Base-by-base conservation (phyloP, 192 early-diverging fungal genomes). In the Podila verticillata region DNA sequence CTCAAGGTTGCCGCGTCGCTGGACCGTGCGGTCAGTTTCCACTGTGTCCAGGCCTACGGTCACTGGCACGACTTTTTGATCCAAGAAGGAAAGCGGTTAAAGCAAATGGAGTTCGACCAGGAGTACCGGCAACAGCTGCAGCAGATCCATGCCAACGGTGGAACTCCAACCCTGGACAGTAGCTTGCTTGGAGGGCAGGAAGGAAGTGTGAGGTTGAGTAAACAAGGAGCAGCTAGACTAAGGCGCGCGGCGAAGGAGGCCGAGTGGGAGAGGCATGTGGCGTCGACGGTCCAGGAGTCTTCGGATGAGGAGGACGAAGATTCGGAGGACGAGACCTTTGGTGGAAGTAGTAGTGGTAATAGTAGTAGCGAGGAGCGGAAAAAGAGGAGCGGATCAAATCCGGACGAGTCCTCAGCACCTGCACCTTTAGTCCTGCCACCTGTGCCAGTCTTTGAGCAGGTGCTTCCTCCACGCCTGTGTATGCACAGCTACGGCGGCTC, bases 401-500 rank as follows among this genome's bases (percentile, higher is more conserved):
- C 28, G 63, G 44, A 22, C 57, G 13, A 24, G 7, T 13, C 9
- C 48, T 48, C 51, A 32, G 28, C 84, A 66, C 69, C 68, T 1
- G 12, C 48, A 29, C 17, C 24, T 4, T 6, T 28, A 3, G 24
- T 56, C 13, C 30, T 60, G 51, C 31, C 68, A 47, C 60, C 19
- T 4, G 39, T 29, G 12, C 75, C 75, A 1, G 5, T 13, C 4
- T 72, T 48, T 13, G 77, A 80, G 31, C 6, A 51, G 0, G 69
- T 80, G 7, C 75, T 91, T 24, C 91, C 92, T 13, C 91, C 93
- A 2, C 84, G 89, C 29, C 87, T 98, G 54, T 95, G 93, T 78
- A 83, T 96, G 61, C 96, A 98, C 70, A 96, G 95, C 20, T 98
- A 89, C 71, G 91, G 91, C 8, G 95, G 94, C 26, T 93, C 92